Conservation (phyloP, 768 basidiomycete species). For the Chalciporus piperatus region DNA sequence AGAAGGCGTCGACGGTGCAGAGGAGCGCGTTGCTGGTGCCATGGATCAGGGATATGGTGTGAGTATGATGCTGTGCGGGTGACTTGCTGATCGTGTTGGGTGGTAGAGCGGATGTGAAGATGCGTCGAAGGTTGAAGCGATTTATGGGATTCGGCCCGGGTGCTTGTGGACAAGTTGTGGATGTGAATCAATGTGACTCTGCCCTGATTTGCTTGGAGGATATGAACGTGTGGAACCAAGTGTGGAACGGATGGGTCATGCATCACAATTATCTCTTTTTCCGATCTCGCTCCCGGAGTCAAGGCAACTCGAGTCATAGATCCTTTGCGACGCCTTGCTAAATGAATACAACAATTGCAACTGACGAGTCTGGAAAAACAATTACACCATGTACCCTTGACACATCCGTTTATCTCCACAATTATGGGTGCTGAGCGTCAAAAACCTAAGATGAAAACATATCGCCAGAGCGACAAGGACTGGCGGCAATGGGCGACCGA, state of each 20-base stretch:
- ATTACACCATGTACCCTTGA: too few relatives aligned
- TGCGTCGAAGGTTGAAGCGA: too few relatives aligned
- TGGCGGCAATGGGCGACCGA: too few relatives aligned
- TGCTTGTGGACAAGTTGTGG: not conserved
- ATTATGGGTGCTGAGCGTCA: not conserved
- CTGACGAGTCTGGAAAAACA: too few relatives aligned
- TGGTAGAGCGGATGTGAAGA: too few relatives aligned
- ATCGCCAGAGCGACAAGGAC: too few relatives aligned
- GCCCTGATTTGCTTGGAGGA: not conserved
- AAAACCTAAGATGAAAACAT: too few relatives aligned
- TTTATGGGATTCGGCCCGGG: not conserved
- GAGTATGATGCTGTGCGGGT: too few relatives aligned
- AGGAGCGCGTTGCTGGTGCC: conserved; percentile 29
- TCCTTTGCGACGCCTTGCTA: too few relatives aligned
- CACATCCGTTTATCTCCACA: not conserved
- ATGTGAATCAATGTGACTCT: not conserved
- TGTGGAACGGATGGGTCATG: not conserved
- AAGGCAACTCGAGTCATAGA: not conserved
- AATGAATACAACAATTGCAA: too few relatives aligned
- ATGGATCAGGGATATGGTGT: conserved; percentile 9
- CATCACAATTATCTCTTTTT: not conserved
- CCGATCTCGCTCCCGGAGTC: not conserved
- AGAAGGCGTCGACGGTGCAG: conserved; percentile 30
- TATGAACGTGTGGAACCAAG: not conserved
- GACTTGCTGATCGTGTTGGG: too few relatives aligned